Base-by-base conservation (phyloP, 2,329 filamentous ascomycete genomes). In the Exophiala lecanii-corni region DNA sequence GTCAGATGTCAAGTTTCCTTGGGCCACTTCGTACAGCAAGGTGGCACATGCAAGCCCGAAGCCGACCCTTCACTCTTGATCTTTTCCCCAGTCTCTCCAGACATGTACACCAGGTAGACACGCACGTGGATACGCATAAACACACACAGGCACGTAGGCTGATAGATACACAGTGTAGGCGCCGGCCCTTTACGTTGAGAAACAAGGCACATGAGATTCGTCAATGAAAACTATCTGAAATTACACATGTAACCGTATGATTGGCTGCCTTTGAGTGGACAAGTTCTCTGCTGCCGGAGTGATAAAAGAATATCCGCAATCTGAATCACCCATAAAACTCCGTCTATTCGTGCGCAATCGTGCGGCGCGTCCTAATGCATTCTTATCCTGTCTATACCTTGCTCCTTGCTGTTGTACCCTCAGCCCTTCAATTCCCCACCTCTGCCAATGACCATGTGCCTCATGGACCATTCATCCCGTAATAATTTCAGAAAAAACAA, bases 221-320 rank as follows among this genome's bases (percentile, higher is more conserved):
- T n/a, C n/a, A n/a, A n/a, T 12, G 12, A 26, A 26, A 26, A 26
- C 26, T 43, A 43, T 51, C 42, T 43, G 33, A 45, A 48, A 45
- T 43, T 51, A 49, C 45, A 51, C 49, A 49, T 51, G 44, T 51
- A 49, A 51, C 36, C 43, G 31, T 42, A 36, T 39, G 45, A 45
- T 49, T 49, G 49, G 49, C 42, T 46, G 45, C 39, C 25, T 37
- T 17, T 17, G 30, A 28, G n/a, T 16, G 37, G 19, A 37, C 41
- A 44, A 28, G 21, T 30, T 19, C 32, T n/a, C 30, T 16, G 40
- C 38, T 33, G 44, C 44, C 43, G 41, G 41, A 38, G 10, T 42
- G 36, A 35, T 41, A 32, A 26, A 37, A 38, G 43, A 36, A 35
- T 30, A 35, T 32, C 35, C 35, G n/a, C 38, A 36, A 13, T 13